These are phyloP conservation scores for Penicillium manginii DNA, from an alignment of 495 filamentous ascomycete species.

Conservation along the genomic window DNA sequence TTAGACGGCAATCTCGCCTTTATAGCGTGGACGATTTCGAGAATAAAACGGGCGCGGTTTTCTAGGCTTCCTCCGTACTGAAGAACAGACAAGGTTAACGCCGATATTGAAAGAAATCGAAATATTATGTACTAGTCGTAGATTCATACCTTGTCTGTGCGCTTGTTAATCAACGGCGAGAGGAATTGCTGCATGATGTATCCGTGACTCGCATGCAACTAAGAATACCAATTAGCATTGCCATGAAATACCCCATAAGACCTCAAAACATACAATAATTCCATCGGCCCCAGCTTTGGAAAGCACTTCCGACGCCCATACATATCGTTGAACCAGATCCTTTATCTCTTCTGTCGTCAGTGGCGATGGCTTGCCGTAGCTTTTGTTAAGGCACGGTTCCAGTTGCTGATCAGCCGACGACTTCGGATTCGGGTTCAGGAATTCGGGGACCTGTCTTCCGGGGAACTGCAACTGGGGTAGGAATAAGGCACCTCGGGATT, in stretches of 20 bases:
- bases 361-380: slow-evolving; percentile 19
- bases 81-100: not conserved
- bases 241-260: not conserved
- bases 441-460: slow-evolving; percentile 20
- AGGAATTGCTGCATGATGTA: slow-evolving; percentile 43
- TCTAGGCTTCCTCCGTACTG: slow-evolving; percentile 46
- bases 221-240: not conserved
- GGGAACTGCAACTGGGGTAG: slow-evolving; percentile 23
- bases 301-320: slow-evolving; percentile 21
- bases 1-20: slow-evolving; percentile 17
- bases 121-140: not conserved
- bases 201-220: slow-evolving; percentile 29
- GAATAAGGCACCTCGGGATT: slow-evolving; percentile 21
- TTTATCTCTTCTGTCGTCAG: slow-evolving; percentile 17
- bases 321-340: slow-evolving; percentile 17
- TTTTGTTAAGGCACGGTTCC: slow-evolving; percentile 20
- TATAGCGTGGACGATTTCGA: slow-evolving; percentile 34
- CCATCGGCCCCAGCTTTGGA: slow-evolving; percentile 22
- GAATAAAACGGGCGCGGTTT: slow-evolving; percentile 39
- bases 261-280: slow-evolving; percentile 13
- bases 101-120: not conserved
- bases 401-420: slow-evolving; percentile 18
- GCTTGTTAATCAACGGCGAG: slow-evolving; percentile 40
- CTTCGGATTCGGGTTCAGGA: slow-evolving; percentile 20
- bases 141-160: slow-evolving; percentile 35